These are phyloP conservation scores for Prunella vulgaris DNA, from an alignment of 257 asterid genomes.

Conservation along the genomic window DNA sequence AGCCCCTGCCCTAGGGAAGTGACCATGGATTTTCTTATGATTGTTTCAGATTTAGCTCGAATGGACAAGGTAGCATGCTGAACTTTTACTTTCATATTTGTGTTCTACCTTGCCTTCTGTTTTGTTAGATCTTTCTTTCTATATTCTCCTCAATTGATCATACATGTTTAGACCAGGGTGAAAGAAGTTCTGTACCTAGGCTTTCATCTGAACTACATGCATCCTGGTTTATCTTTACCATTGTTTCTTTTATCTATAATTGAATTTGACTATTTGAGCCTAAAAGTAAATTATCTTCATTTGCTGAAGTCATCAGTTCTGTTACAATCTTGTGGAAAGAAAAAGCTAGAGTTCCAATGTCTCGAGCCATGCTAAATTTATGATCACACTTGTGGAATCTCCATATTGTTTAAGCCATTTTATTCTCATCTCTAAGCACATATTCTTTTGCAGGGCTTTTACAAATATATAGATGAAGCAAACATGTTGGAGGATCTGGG, in stretches of 20 bases:
- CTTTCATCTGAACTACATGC: not conserved
- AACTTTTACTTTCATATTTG: constrained; percentile 9
- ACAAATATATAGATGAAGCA: constrained; percentile 68
- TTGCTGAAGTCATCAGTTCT: not conserved
- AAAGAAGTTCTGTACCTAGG: not conserved
- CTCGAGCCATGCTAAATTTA: not conserved
- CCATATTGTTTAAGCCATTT: not conserved
- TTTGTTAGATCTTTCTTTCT: not conserved
- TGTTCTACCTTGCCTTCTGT: not conserved
- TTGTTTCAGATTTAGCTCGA: constrained; percentile 94
- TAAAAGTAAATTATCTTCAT: constrained; percentile 5
- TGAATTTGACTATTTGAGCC: not conserved
- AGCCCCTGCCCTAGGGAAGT: constrained; percentile 77
- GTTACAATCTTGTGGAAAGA: not conserved
- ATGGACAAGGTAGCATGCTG: constrained; percentile 76
- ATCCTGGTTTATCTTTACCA: not conserved
- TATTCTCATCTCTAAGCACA: constrained; percentile 17
- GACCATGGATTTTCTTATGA: constrained; percentile 85
- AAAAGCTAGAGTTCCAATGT: not conserved
- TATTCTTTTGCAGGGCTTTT: constrained; percentile 55
- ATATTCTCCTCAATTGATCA: not conserved
- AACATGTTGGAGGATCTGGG: constrained; percentile 71
- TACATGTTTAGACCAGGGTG: not conserved
- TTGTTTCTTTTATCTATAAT: not conserved
- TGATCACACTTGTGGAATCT: not conserved